Conservation (phyloP, 441 rosid genomes). For the Gossypium aridum region DNA sequence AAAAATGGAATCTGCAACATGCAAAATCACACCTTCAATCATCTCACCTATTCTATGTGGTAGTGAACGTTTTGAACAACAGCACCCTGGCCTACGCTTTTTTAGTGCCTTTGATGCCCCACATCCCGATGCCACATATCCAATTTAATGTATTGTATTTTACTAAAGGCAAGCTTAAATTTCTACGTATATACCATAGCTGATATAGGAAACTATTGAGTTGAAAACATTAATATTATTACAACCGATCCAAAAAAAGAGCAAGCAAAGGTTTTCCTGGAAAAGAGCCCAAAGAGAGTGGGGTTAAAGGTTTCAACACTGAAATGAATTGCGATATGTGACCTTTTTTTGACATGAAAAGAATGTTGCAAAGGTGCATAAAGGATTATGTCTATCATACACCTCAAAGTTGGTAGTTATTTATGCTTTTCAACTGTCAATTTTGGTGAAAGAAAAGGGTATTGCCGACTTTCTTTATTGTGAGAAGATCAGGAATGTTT, state of each 20-base stretch:
- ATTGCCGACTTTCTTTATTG: neutral
- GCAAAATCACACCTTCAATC: conserved; percentile 9
- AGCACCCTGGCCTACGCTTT: neutral
- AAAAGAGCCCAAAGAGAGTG: neutral
- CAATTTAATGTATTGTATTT: neutral
- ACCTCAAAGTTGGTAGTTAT: neutral
- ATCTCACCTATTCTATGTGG: conserved; percentile 13
- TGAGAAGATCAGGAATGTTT: neutral
- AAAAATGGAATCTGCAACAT: conserved; percentile 21
- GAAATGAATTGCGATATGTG: neutral
- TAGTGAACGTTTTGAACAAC: conserved; percentile 27
- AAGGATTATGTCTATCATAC: neutral
- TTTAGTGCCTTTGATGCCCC: conserved; percentile 35
- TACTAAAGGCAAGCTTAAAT: neutral
- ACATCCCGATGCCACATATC: conserved; percentile 3
- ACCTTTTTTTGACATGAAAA: neutral
- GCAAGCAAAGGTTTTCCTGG: neutral
- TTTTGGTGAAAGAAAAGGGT: conserved; percentile 8
- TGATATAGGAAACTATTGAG: neutral
- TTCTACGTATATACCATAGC: neutral
- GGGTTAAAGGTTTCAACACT: neutral
- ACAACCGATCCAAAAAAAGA: neutral
- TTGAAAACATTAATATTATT: neutral
- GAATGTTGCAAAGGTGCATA: neutral
- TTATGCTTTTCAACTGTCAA: conserved; percentile 8